Base-by-base conservation (phyloP, 192 early-diverging fungal genomes). In the Umbelopsis sp. region DNA sequence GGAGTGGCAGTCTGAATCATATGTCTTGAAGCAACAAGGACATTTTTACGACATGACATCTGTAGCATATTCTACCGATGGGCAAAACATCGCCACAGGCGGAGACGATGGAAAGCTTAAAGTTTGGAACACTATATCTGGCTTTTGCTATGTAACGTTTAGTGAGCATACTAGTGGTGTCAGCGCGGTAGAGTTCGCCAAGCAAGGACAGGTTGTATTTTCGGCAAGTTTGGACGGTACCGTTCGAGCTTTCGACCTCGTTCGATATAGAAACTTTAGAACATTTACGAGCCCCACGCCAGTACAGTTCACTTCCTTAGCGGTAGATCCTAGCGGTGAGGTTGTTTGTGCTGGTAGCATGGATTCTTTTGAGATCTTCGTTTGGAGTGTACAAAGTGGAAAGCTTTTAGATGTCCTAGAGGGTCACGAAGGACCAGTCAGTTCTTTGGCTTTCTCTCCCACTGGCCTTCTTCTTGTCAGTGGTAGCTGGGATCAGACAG, bases 1-100 rank as follows among this genome's bases (percentile, higher is more conserved):
- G 98, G 98, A 99, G 78, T 99, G 98, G 98, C 94, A 97, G 81
- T 97, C 95, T 51, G 98, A 99, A 75, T 93, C 97, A 1, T 98
- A 99, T 74, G 92, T 99, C 46, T 84, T 99, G 50, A 99, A 98
- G 78, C 98, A 99, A 80, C 98, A 99, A 80, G 98, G 97, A 10
- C 98, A 99, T 69, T 92, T 89, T 49, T 93, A 96, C 82, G 94
- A 95, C 72, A 96, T 97, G 92, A 91, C 89, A 77, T 89, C 89
- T 30, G 72, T 98, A 0, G 86, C 91, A 0, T 98, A 97, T 78
- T 94, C 94, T 18, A 82, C 91, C 11, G 96, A 98, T 72, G 95
- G 96, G 21, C 95, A 98, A 79, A 93, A 89, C 70, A 81, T 99
- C 48, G 96, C 91, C 21, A 98, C 98, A 0, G 96, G 97, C 23